Evolutionary conservation across 2,329 filamentous ascomycete genomes (phyloP).

Genomic region (Fusarium tuaranense): DNA sequence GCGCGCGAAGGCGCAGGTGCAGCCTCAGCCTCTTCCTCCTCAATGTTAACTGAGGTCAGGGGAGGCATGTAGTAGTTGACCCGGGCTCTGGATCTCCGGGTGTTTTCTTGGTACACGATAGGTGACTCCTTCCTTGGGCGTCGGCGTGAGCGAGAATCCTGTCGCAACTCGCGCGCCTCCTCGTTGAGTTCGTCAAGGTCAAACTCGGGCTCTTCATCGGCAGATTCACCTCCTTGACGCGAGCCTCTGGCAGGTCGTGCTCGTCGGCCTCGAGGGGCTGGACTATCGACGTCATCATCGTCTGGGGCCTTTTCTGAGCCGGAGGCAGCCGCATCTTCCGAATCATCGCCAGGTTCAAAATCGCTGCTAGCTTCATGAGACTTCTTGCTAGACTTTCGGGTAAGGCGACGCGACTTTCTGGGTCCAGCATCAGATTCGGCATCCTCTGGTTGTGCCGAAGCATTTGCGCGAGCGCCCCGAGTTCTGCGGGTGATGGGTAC

Average conservation of each 20-base stretch:
- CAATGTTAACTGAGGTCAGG: slow-evolving; percentile 70
- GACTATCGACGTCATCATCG: slow-evolving; percentile 60
- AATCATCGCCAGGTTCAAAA: slow-evolving; percentile 71
- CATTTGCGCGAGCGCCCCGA: slow-evolving; percentile 51
- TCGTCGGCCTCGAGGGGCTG: slow-evolving; percentile 62
- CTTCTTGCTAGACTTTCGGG: slow-evolving; percentile 58
- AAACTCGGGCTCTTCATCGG: slow-evolving; percentile 68
- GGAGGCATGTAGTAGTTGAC: slow-evolving; percentile 91
- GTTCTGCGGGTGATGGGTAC: slow-evolving; percentile 61
- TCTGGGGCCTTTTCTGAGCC: slow-evolving; percentile 53
- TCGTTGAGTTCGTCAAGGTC: slow-evolving; percentile 74
- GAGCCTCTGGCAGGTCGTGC: slow-evolving; percentile 59
- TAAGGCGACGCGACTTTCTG: slow-evolving; percentile 58
- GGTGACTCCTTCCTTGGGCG: slow-evolving; percentile 63
- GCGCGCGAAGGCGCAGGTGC: slow-evolving; percentile 77
- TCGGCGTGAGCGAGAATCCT: slow-evolving; percentile 65
- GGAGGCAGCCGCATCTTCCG: slow-evolving; percentile 64
- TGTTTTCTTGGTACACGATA: slow-evolving; percentile 69
- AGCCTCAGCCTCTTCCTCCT: slow-evolving; percentile 79
- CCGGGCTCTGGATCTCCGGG: slow-evolving; percentile 65
- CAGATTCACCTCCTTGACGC: slow-evolving; percentile 64
- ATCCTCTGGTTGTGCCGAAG: slow-evolving; percentile 46
- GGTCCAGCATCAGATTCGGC: slow-evolving; percentile 48
- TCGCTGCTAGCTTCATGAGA: slow-evolving; percentile 70
- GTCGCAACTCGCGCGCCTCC: slow-evolving; percentile 71